Evolutionary conservation across 257 asterid species (phyloP).

Genomic region (Nicotiana sylvestris): DNA sequence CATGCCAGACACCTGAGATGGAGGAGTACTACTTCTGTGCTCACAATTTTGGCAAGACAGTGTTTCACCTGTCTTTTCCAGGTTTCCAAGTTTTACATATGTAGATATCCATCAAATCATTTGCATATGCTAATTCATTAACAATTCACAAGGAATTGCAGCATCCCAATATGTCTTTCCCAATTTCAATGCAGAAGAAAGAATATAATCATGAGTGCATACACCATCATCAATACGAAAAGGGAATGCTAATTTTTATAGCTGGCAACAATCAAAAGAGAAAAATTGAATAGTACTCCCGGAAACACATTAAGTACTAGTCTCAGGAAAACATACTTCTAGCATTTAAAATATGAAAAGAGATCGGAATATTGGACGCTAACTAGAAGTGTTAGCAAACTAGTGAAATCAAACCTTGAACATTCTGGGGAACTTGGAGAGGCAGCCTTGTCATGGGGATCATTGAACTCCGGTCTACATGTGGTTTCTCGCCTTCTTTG

Average conservation of each 20-base stretch:
- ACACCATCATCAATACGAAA: neutral
- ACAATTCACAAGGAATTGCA: neutral
- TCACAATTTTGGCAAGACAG: neutral
- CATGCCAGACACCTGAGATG: neutral
- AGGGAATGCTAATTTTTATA: neutral
- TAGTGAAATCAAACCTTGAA: conserved; percentile 51
- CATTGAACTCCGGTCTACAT: conserved; percentile 40
- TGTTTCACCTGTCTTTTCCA: neutral
- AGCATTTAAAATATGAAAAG: neutral
- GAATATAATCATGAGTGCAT: neutral
- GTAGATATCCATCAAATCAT: neutral
- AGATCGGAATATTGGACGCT: neutral
- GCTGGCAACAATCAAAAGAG: neutral
- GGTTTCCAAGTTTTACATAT: neutral
- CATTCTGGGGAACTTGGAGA: conserved; percentile 69
- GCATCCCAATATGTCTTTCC: neutral
- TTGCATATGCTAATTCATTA: conserved; percentile 8
- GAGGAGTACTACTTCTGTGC: neutral
- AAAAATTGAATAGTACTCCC: neutral
- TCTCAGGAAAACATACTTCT: neutral
- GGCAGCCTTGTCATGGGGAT: conserved; percentile 69
- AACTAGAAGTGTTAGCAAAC: neutral
- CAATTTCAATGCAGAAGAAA: neutral
- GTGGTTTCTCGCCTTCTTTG: conserved; percentile 63
- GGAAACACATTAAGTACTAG: neutral